Evolutionary conservation across 1,139 yeast genomes (phyloP), one percentile per base, ranked within the genome.

Genomic region (Hemisphaericaspora lyxosophila): DNA sequence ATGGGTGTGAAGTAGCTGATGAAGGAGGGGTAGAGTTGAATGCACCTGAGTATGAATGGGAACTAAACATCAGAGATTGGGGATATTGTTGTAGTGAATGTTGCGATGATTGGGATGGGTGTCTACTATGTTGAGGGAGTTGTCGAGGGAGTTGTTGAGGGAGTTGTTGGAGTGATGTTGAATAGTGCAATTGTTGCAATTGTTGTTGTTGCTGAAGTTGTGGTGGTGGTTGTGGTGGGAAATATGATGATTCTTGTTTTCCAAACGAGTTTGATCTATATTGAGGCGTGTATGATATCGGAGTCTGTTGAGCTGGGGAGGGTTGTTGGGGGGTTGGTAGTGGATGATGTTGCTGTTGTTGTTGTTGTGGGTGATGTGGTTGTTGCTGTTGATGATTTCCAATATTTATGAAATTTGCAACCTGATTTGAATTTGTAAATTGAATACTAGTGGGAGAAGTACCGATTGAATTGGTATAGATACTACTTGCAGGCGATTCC

Each of bases 381-480:
- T 34, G 18, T 35, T 24, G 33, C 9, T 4, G 4, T 26, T 19
- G 34, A 3, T 33, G 7, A 12, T 33, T 32, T 18, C 44, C 39
- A 29, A 41, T 38, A 28, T 40, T 41, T 22, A 35, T 35, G 26
- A 34, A 36, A 27, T 32, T 41, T 16, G 45, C 43, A 25, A 38
- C 35, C 20, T 36, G 27, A 25, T 20, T 35, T 9, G 41, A 22
- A 17, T 17, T 30, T 12, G 36, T 15, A 3, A n/a, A n/a, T 31
- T 34, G 26, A 22, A 24, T 18, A 17, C 15, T 27, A n/a, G 35
- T 13, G 13, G 31, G 30, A 4, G 38, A 31, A 12, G 33, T 32
- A 3, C 26, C 35, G 13, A 19, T 26, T 12, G 27, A 22, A n/a
- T n/a, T n/a, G 13, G 13, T 14, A 11, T 9, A 16, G 24, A 17